Evolutionary conservation across 106 monocot species (phyloP).

Genomic region (Dioscorea alata): DNA sequence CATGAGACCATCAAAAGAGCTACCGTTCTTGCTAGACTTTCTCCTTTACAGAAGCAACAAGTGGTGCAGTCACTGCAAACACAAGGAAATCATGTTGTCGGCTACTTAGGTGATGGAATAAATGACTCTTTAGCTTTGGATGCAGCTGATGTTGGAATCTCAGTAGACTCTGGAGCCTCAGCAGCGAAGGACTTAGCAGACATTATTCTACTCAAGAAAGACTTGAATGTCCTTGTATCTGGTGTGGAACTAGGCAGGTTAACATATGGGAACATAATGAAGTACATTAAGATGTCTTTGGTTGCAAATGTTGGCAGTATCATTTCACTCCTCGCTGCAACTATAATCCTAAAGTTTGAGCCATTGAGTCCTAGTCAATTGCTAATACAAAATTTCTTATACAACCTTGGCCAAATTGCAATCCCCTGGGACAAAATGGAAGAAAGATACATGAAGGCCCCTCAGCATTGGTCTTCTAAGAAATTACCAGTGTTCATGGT

Average conservation of each 20-base stretch:
- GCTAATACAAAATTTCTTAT: slow-evolving; percentile 36
- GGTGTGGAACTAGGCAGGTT: slow-evolving; percentile 36
- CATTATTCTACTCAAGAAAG: slow-evolving; percentile 43
- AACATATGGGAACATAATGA: slow-evolving; percentile 39
- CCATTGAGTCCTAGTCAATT: slow-evolving; percentile 34
- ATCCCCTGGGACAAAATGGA: slow-evolving; percentile 53
- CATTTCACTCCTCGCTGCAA: slow-evolving; percentile 26
- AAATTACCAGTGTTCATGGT: slow-evolving; percentile 31
- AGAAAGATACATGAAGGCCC: slow-evolving; percentile 19
- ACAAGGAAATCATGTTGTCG: slow-evolving; percentile 33
- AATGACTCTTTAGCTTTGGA: slow-evolving; percentile 44
- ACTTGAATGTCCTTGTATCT: slow-evolving; percentile 38
- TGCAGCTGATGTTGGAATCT: slow-evolving; percentile 44
- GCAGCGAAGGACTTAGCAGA: slow-evolving; percentile 32
- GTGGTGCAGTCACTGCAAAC: slow-evolving; percentile 35
- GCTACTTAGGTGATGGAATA: slow-evolving; percentile 44
- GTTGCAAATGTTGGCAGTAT: slow-evolving; percentile 30
- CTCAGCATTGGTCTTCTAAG: slow-evolving; percentile 26
- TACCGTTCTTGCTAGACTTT: slow-evolving; percentile 26
- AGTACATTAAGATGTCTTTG: slow-evolving; percentile 40
- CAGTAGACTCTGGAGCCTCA: slow-evolving; percentile 39
- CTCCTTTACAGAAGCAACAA: slow-evolving; percentile 32
- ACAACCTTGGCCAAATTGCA: slow-evolving; percentile 35
- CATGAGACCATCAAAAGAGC: slow-evolving; percentile 23
- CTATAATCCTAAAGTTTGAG: slow-evolving; percentile 23